Base-by-base conservation (phyloP, 345 rosid genomes). In the Populus simonii region DNA sequence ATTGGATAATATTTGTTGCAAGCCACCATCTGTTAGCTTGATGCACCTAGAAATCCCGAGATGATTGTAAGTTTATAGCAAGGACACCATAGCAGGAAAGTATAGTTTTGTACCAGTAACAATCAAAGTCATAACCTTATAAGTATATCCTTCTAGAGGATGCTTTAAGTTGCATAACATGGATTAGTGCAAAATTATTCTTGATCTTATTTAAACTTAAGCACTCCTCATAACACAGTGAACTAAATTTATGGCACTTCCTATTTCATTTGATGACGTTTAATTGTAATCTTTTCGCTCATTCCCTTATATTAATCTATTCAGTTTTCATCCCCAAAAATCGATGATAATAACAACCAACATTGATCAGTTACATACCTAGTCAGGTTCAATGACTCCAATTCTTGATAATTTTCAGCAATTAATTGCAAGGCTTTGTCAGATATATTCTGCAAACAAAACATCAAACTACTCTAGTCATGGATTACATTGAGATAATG, bases 21-120 rank as follows among this genome's bases (percentile, higher is more conserved):
- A 86, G 79, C 98, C 97, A 81, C 72, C 83, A 83, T 93, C 96
- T 31, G 97, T 93, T 49, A 93, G 78, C 89, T 89, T 93, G 91
- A 93, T 73, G 79, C 99, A 95, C 87, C 98, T 95, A 86, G 68
- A 15, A 76, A 71, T 7, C 49, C 41, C 69, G 38, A 79, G n/a
- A 73, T 22, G 31, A 53, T 78, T 36, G 62, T 18, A 73, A 20
- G 66, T 59, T 10, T 68, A 5, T 23, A 61, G n/a, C 18, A 41
- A 78, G 17, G 45, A 57, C 71, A 47, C 51, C 17, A 47, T 47
- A 15, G 51, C 5, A 51, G 27, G 22, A 73, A 62, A 33, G 55
- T 66, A 75, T 27, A 73, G 22, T 51, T 47, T n/a, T 62, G 18
- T 49, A 33, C 13, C 13, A 35, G 59, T 4, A 49, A 59, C 43